Base-by-base conservation (phyloP, 345 rosid genomes). In the Salix brachista region DNA sequence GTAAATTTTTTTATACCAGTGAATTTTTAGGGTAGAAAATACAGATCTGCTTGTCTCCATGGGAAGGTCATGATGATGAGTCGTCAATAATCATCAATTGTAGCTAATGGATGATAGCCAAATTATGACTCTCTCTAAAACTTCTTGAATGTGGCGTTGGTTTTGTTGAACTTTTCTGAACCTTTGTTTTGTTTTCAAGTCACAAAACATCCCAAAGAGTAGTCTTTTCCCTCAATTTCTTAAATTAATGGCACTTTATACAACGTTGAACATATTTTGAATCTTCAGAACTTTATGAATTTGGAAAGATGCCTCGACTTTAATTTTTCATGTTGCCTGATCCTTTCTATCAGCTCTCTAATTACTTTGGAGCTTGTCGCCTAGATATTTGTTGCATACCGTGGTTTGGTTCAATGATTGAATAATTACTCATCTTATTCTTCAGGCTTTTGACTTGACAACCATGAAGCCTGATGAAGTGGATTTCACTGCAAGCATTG, bases 381-480 rank as follows among this genome's bases (percentile, higher is more conserved):
- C 25, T 34, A 23, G 32, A 52, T 56, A 0, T 18, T 1, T 25
- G 5, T 10, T 41, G 25, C 42, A 25, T 39, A 32, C 54, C 8
- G 6, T 61, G 44, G 19, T 41, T 42, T 42, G 42, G 42, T 4
- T 42, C 60, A 41, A 11, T 32, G 5, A 23, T 30, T n/a, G 67
- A 23, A 5, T 18, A 61, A 5, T 30, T 23, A 30, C 30, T 58
- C 42, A 32, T 68, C 21, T 77, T 68, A 14, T 77, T 64, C 83
- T 83, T 80, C 85, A 96, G 99, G 65, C 83, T 65, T 96, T 96
- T 77, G 96, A 96, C 77, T 82, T 93, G 77, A 87, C 91, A 36
- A 90, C 90, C 23, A 92, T 93, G 99, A 91, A 91, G 81, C 87
- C 91, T 0, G 91, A 87, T 61, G 98, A 93, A 71, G 98, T 96